A percentile compares a stretch with the other conserved stretches of the same genome.
These are phyloP conservation scores for Periconia sp. DNA, from an alignment of 2,329 filamentous ascomycete genomes.

Conservation along the genomic window DNA sequence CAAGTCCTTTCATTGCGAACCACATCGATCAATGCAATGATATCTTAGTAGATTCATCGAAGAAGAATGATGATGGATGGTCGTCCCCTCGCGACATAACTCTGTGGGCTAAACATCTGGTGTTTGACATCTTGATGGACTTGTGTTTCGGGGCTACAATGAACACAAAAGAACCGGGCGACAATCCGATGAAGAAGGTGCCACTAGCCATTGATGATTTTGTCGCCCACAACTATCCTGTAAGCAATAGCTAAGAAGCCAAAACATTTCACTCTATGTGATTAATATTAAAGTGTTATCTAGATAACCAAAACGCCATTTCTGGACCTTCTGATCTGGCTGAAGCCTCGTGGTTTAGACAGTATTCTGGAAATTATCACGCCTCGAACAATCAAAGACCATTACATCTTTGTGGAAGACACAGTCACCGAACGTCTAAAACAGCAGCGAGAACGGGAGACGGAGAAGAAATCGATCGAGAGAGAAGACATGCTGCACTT, in stretches of 20 bases:
- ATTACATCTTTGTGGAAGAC: slow-evolving; percentile 2
- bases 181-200: slow-evolving; percentile 10
- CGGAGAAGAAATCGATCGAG: background rate
- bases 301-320: slow-evolving; percentile 2
- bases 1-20: slow-evolving; percentile 1
- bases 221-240: slow-evolving; percentile 2
- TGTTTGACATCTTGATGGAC: slow-evolving; percentile 49
- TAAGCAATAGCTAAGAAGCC: background rate
- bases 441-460: background rate
- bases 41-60: background rate
- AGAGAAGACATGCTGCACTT: slow-evolving; percentile 43
- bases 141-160: slow-evolving; percentile 38
- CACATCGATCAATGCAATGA: slow-evolving; percentile 20
- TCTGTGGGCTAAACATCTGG: slow-evolving; percentile 28
- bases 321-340: slow-evolving; percentile 7
- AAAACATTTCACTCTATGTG: background rate
- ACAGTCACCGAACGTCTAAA: background rate
- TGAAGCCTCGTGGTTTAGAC: slow-evolving; percentile 11
- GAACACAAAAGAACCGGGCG: slow-evolving; percentile 29
- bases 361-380: background rate
- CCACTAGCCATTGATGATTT: slow-evolving; percentile 8
- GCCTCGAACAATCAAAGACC: background rate
- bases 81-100: background rate
- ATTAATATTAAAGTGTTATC: background rate
- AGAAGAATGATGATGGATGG: background rate